Evolutionary conservation across 106 monocot species (phyloP).

Genomic region (Cymbidium sinense): DNA sequence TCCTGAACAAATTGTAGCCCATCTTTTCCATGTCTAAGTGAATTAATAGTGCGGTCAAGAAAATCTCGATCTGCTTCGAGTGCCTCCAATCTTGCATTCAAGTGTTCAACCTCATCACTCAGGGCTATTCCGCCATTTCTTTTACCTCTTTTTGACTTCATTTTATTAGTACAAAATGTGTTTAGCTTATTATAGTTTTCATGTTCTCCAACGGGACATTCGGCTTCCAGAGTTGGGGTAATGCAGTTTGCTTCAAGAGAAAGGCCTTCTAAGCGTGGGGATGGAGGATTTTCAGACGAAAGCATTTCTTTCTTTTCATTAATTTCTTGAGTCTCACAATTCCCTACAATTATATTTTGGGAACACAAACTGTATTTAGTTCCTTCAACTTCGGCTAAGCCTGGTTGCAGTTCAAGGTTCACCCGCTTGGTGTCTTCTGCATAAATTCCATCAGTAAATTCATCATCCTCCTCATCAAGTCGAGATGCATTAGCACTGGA

Average conservation of each 20-base stretch:
- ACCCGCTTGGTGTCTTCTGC: not conserved
- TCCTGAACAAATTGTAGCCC: constrained; percentile 21
- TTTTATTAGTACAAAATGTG: not conserved
- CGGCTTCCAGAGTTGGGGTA: no score
- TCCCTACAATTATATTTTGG: no score
- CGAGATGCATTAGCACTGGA: constrained; percentile 10
- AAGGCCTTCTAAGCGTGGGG: not conserved
- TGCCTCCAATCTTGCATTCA: constrained; percentile 22
- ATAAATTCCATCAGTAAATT: not conserved
- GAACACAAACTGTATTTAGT: no score
- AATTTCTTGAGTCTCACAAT: not conserved
- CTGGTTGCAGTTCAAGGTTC: not conserved
- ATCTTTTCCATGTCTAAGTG: constrained; percentile 18
- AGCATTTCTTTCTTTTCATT: not conserved
- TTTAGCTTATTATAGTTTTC: not conserved
- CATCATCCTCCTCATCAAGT: not conserved
- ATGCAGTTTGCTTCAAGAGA: no score
- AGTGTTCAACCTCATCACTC: constrained; percentile 18
- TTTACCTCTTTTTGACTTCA: not conserved
- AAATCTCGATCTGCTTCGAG: constrained; percentile 22
- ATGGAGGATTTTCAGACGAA: not conserved
- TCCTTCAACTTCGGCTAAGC: no score
- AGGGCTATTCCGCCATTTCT: constrained; percentile 8
- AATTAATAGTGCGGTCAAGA: constrained; percentile 16
- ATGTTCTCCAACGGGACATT: not conserved